Evolutionary conservation across 257 asterid species (phyloP), one percentile per base, ranked within the genome.

Genomic region (Striga asiatica): DNA sequence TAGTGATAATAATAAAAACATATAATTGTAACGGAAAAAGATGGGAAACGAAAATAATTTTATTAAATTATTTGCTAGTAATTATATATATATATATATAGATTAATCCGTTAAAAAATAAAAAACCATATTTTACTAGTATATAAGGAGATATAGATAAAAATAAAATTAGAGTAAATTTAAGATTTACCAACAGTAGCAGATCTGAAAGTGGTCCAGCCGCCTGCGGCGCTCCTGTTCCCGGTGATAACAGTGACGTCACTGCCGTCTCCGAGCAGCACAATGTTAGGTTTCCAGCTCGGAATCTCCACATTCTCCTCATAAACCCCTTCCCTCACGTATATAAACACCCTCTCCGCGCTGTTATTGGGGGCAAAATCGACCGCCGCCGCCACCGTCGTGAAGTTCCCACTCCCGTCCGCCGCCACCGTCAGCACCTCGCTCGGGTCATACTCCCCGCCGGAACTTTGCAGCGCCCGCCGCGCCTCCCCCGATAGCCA

Each of bases 171-270:
- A n/a, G n/a, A n/a, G n/a, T n/a, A n/a, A n/a, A n/a, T n/a, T n/a
- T 27, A 27, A 7, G 3, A 43, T 24, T 72, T 81, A 91, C 97
- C 98, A 0, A 91, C 62, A 4, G 98, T 91, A 3, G 97, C 97
- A 38, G 95, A 80, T 82, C 97, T 74, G 78, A 75, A 91, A 37
- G 98, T 91, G 22, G 98, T 87, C 98, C 98, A 91, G 4, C 84
- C 88, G 62, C 66, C 96, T 18, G 21, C 88, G 0, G 66, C 94
- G 45, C 78, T 84, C 70, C 88, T 78, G 8, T 16, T 65, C 0
- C 88, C 92, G 23, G 66, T 78, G 4, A 91, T 70, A 20, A 76
- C 71, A 11, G 98, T 91, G 6, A 39, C 74, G 45, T 84, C 80
- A 18, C 70, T 69, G 17, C 97, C 97, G 45, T 87, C 97, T 34